phyloP scores from a whole-genome alignment of 148 eudicot species.

The Polygonum maritimum region DNA sequence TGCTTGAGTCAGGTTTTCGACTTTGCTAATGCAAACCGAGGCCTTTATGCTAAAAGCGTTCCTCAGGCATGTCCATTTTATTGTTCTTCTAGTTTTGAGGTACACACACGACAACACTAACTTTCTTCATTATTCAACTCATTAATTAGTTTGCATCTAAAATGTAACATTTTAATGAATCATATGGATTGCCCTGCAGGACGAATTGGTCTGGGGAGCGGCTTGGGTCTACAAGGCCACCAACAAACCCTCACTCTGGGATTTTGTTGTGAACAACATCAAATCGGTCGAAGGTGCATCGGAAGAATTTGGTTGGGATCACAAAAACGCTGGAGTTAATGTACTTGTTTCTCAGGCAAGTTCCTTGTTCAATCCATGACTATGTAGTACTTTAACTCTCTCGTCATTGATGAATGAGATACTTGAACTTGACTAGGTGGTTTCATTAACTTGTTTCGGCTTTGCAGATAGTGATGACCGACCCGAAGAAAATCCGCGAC shows the following conservation, averaged over 20 bases:
- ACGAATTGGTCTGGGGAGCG: constrained; percentile 9
- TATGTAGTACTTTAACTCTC: not conserved
- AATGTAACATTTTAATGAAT: not conserved
- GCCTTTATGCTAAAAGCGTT: constrained; percentile 34
- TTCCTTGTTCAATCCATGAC: not conserved
- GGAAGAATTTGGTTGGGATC: constrained; percentile 7
- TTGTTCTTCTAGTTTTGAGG: constrained; percentile 79
- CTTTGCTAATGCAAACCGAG: constrained; percentile 65
- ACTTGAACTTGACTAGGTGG: not conserved
- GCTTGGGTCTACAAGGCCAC: constrained; percentile 4
- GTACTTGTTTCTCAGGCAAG: constrained; percentile 3
- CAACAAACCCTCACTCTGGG: not conserved
- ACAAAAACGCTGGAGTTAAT: not conserved
- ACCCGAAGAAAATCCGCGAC: not conserved
- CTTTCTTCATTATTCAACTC: not conserved
- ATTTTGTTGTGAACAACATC: not conserved
- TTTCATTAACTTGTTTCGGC: not conserved
- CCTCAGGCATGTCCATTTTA: constrained; percentile 67
- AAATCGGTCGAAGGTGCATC: not conserved
- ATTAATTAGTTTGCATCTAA: not conserved
- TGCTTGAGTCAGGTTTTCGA: constrained; percentile 36
- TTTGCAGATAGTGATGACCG: not conserved
- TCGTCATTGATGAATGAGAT: not conserved
- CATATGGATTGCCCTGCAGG: not conserved
- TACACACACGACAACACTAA: not conserved